Evolutionary conservation across 2,329 filamentous ascomycete species (phyloP), one percentile per base, ranked within the genome.

Genomic region (Hymenotorrendiella dingleyae): DNA sequence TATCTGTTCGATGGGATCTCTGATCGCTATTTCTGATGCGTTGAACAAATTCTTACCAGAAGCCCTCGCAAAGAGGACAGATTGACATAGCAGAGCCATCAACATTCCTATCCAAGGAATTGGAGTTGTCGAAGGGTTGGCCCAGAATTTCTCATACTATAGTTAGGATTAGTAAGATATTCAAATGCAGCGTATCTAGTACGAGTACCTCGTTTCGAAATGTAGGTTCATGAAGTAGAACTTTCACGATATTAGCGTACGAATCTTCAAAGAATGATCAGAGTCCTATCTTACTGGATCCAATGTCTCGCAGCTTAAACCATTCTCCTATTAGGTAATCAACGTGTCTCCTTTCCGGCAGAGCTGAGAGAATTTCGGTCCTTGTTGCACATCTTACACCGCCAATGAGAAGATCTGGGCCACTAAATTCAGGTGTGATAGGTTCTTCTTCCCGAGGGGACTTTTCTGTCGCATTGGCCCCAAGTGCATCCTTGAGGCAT

Each of bases 401-500:
- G 12, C 55, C 55, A 30, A 50, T 45, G 6, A 58, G 46, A n/a
- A 58, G 38, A 36, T 47, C 49, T n/a, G 52, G 53, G 12, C 51
- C 49, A 12, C 26, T 23, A 9, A 19, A 36, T 14, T 30, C 32
- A 16, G 22, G 21, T n/a, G 3, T 20, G 26, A n/a, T 42, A 22
- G 23, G 23, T 23, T 45, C 37, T 35, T 37, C 33, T 32, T 33
- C 32, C 28, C 30, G 24, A 21, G 8, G 17, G 20, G 20, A 20
- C 22, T 34, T 34, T 17, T 36, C 35, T 19, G 23, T 30, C 12
- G 16, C 67, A 63, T 3, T 34, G 11, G 37, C 37, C 54, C 58
- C 39, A 58, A 77, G 69, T 54, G 77, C 75, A 49, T 75, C 78
- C 56, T 78, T 78, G 17, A 79, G 60, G 29, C 77, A 73, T 48